Percentiles rank a stretch among this genome's conserved stretches.
Evolutionary conservation across 768 basidiomycete species (phyloP).

Genomic region (Agrocybe pediades): DNA sequence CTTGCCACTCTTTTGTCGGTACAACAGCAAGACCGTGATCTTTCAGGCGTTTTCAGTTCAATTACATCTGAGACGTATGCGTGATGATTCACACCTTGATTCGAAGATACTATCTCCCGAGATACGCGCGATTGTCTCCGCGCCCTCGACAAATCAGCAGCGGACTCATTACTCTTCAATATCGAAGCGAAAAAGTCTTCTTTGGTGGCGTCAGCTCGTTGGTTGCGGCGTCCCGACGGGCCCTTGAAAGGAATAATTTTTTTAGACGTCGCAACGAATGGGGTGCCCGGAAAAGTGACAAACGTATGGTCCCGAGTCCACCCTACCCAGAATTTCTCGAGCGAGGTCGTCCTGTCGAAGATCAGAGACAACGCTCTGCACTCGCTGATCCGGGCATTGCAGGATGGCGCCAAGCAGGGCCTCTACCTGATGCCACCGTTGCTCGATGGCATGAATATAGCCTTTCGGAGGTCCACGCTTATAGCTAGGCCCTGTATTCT

Average conservation of each 20-base stretch:
- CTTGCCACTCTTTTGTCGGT: conserved; percentile 80
- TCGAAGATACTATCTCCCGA: conserved; percentile 79
- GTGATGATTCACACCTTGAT: conserved; percentile 43
- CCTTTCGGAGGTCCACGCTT: conserved; percentile 88
- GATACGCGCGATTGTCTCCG: conserved; percentile 77
- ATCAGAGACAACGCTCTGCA: conserved; percentile 62
- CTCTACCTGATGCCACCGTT: conserved; percentile 90
- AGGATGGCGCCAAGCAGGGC: conserved; percentile 84
- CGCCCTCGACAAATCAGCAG: conserved; percentile 58
- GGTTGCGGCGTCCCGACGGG: conserved; percentile 64
- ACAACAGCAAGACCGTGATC: conserved; percentile 61
- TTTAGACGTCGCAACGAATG: conserved; percentile 9
- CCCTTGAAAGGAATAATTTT: conserved; percentile 49
- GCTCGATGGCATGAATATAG: conserved; percentile 92
- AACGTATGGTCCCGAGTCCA: conserved; percentile 82
- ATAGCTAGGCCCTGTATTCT: conserved; percentile 64
- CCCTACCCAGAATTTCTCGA: conserved; percentile 71
- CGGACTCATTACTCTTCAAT: conserved; percentile 55
- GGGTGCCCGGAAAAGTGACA: conserved; percentile 21
- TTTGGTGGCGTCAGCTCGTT: conserved; percentile 64
- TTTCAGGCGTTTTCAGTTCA: conserved; percentile 21
- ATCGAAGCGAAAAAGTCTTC: conserved; percentile 81
- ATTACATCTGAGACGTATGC: conserved; percentile 3
- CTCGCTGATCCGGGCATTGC: conserved; percentile 66
- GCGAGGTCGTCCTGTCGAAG: conserved; percentile 75